A percentile compares a stretch with the other conserved stretches of the same genome.
Evolutionary conservation across 1,284 basidiomycete species (phyloP).

Genomic region (Somion occarium): DNA sequence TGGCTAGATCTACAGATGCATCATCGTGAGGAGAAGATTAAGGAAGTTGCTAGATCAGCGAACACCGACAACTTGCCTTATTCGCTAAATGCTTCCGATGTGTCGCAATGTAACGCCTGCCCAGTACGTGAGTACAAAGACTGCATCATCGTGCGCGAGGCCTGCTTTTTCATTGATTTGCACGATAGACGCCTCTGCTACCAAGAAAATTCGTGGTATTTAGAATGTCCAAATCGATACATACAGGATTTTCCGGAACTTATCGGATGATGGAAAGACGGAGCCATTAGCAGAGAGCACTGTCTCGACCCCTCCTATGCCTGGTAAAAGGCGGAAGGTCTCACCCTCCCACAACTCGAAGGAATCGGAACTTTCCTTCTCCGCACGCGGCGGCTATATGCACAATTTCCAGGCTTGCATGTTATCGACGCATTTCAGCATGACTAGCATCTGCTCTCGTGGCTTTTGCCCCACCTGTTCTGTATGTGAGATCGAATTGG

Average conservation of each 20-base stretch:
- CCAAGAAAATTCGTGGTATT: neutral
- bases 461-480: neutral
- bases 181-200: constrained; percentile 1
- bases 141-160: neutral
- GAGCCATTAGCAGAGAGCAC: neutral
- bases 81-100: constrained; percentile 3
- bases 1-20: no score
- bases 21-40: neutral
- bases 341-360: neutral
- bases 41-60: neutral
- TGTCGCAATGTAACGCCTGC: neutral
- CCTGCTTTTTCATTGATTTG: constrained; percentile 3
- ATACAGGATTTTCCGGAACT: neutral
- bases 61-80: constrained; percentile 4
- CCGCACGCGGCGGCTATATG: constrained; percentile 1
- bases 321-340: neutral
- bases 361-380: neutral
- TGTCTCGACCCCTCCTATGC: neutral
- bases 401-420: neutral
- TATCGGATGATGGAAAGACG: constrained; percentile 2
- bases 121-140: neutral
- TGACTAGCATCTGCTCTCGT: neutral
- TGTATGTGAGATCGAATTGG: neutral
- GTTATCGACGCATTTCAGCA: constrained; percentile 2
- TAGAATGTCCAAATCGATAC: neutral